Conservation (phyloP, 805 yeast genomes). For the Ogataea saltuana region DNA sequence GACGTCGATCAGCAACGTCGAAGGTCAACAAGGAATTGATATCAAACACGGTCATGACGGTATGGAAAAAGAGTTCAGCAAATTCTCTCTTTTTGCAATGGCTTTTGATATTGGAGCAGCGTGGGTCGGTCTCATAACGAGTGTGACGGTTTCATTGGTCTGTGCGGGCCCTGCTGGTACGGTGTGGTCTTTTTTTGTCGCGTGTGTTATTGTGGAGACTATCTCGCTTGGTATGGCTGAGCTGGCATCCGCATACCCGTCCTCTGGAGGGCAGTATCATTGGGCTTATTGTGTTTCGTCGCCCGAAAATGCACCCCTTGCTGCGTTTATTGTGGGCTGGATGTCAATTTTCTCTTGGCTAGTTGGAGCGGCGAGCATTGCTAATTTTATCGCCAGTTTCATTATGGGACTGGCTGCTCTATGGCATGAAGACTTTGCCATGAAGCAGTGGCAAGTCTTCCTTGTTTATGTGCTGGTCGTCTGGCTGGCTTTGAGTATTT, state of each 20-base stretch:
- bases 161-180: constrained; percentile 19
- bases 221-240: constrained; percentile 59
- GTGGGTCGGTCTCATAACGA: constrained; percentile 17
- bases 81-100: constrained; percentile 15
- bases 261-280: constrained; percentile 37
- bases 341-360: constrained; percentile 25
- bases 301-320: constrained; percentile 17
- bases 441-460: constrained; percentile 19
- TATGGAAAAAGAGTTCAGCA: constrained; percentile 14
- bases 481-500: constrained; percentile 19
- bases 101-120: constrained; percentile 18
- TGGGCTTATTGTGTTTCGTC: constrained; percentile 36
- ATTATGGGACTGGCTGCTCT: constrained; percentile 15
- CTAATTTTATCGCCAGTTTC: constrained; percentile 15
- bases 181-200: constrained; percentile 34
- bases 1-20: constrained; percentile 4
- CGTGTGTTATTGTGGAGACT: constrained; percentile 50
- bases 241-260: constrained; percentile 35
- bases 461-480: constrained; percentile 19
- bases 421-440: constrained; percentile 14
- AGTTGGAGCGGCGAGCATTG: constrained; percentile 23
- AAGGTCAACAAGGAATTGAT: constrained; percentile 6
- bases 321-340: constrained; percentile 32
- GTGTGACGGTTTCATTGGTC: constrained; percentile 13
- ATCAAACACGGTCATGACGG: constrained; percentile 14